Conservation (phyloP, 2,329 filamentous ascomycete species). For the Xylariaceae sp. region DNA sequence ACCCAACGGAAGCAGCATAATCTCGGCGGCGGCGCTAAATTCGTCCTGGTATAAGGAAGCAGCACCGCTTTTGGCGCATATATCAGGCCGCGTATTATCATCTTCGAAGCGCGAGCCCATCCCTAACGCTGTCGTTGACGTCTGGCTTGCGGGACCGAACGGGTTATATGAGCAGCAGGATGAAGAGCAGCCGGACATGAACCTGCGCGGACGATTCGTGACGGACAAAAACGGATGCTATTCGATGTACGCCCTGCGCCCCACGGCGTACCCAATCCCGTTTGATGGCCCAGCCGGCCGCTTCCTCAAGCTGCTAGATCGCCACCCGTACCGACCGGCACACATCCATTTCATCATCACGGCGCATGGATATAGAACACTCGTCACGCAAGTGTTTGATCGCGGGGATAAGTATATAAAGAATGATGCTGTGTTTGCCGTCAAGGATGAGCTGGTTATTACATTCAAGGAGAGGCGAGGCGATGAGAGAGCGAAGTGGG, state of each 20-base stretch:
- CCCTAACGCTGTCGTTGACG: constrained; percentile 61
- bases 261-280: constrained; percentile 51
- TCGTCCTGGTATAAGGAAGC: constrained; percentile 30
- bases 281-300: constrained; percentile 49
- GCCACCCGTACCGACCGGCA: constrained; percentile 52
- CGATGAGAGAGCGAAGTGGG: constrained; percentile 46
- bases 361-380: constrained; percentile 38
- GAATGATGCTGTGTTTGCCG: constrained; percentile 49
- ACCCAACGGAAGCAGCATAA: constrained; percentile 64
- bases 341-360: constrained; percentile 55
- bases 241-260: constrained; percentile 55
- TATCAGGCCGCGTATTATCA: constrained; percentile 48
- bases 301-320: constrained; percentile 49
- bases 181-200: constrained; percentile 62
- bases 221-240: constrained; percentile 63
- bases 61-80: constrained; percentile 45
- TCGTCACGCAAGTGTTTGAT: constrained; percentile 73
- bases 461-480: constrained; percentile 36
- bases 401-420: constrained; percentile 55
- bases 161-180: constrained; percentile 69
- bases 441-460: constrained; percentile 47
- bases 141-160: constrained; percentile 78
- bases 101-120: constrained; percentile 60
- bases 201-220: constrained; percentile 66
- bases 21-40: constrained; percentile 43